Base-by-base conservation (phyloP, 495 filamentous ascomycete genomes). In the Daldinia bambusicola region DNA sequence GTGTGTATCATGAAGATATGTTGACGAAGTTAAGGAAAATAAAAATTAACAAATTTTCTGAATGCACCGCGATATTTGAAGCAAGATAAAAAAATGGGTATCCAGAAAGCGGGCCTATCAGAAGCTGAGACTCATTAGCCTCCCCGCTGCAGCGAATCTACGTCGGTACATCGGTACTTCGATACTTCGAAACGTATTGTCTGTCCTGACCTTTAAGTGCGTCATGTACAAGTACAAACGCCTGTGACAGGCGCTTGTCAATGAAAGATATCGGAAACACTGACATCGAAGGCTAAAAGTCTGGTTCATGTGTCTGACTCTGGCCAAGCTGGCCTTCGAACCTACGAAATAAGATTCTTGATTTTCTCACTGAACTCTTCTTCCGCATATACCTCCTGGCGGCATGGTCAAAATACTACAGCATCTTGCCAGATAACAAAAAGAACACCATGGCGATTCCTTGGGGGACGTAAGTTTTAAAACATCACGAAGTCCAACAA, bases 381-480 rank as follows among this genome's bases (percentile, higher is more conserved):
- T 2, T 52, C 30, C 18, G 16, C 6, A 31, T 6, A 58, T 22
- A 67, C 40, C n/a, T n/a, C n/a, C n/a, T 48, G 31, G 36, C 64
- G 63, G 55, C 40, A 77, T 77, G 75, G 52, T 55, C 45, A 70
- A 36, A 9, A 58, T 26, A 67, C 18, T 26, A 26, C 26, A 1
- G 1, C 3, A 64, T 45, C 56, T 36, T 48, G 10, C 61, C 48
- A 56, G 63, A 18, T 55, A 65, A 66, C 51, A 57, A 38, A 26
- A 31, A 10, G 26, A 26, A 68, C 57, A 79, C 40, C 51, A 82
- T 81, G 79, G 76, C 69, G 59, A 78, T 84, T 65, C 68, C 81
- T 36, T 86, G 83, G 84, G 81, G 82, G 55, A 83, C 78, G 84
- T 86, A 74, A 82, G 83, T 80, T 53, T 9, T 52, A 55, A 61